phyloP scores from a whole-genome alignment of 2,329 filamentous ascomycete species.

The Arthrobotrys conoides region DNA sequence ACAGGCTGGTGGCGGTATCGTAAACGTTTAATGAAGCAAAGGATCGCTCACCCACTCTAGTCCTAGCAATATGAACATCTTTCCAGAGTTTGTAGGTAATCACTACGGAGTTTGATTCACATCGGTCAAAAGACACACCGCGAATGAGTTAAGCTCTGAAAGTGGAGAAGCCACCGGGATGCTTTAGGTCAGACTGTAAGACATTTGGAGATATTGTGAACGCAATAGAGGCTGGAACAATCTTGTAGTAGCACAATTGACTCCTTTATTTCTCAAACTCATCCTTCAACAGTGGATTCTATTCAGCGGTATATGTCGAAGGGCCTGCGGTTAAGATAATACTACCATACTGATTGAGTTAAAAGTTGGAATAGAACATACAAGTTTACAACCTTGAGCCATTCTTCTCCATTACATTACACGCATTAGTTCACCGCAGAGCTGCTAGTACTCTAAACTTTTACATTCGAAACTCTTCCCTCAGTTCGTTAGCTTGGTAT shows the following conservation, averaged over 20 bases:
- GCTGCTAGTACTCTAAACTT: too few relatives aligned
- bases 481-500: conserved; percentile 8
- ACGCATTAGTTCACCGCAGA: too few relatives aligned
- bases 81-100: neutral
- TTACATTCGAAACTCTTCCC: neutral
- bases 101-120: neutral
- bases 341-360: too few relatives aligned
- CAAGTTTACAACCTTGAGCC: too few relatives aligned
- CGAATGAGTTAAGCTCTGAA: conserved; percentile 3
- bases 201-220: conserved; percentile 4
- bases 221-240: neutral
- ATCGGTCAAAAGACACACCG: conserved; percentile 19
- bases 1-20: conserved; percentile 12
- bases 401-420: too few relatives aligned
- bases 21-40: conserved; percentile 21
- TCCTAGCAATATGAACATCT: neutral
- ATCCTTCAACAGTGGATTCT: neutral
- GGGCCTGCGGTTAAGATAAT: neutral
- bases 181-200: neutral
- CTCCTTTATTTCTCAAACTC: neutral
- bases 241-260: neutral
- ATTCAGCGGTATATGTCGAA: neutral
- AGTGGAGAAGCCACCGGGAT: neutral
- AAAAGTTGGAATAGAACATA: too few relatives aligned
- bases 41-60: neutral